Conservation (phyloP, 2,329 filamentous ascomycete genomes). For the Parafenestella ontariensis region DNA sequence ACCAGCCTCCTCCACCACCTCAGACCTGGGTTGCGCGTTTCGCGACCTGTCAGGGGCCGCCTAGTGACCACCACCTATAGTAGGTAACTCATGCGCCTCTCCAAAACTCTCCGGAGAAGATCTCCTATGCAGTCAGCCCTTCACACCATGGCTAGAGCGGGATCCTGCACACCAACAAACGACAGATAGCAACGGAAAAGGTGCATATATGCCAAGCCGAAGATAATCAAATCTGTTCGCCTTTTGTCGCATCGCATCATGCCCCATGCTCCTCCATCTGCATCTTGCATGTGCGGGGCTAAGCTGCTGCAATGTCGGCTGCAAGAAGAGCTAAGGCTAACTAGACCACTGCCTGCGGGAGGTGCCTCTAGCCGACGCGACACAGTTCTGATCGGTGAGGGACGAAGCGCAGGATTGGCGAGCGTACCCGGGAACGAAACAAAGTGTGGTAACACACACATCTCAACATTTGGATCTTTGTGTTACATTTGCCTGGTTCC, state of each 20-base stretch:
- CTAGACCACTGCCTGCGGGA: slow-evolving; percentile 16
- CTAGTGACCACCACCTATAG: slow-evolving; percentile 2
- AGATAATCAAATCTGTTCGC: not conserved
- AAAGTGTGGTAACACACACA: not conserved
- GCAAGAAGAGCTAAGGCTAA: no score
- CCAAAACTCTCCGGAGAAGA: slow-evolving; percentile 1
- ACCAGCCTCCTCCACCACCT: not conserved
- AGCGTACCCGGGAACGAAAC: not conserved
- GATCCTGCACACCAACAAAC: slow-evolving; percentile 5
- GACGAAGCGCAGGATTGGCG: slow-evolving; percentile 1
- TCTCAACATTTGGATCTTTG: not conserved
- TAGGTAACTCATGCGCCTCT: slow-evolving; percentile 4
- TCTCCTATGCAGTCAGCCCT: slow-evolving; percentile 1
- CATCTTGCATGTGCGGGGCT: slow-evolving; percentile 4
- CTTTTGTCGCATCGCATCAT: slow-evolving; percentile 4
- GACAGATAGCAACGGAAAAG: not conserved
- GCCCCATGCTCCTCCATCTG: no score
- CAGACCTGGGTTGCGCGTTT: slow-evolving; percentile 14
- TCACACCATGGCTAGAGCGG: not conserved
- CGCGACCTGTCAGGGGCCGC: slow-evolving; percentile 7
- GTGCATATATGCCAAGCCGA: not conserved
- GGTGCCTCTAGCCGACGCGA: slow-evolving; percentile 24
- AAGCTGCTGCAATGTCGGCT: slow-evolving; percentile 9
- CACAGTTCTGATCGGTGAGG: slow-evolving; percentile 18
- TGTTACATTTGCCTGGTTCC: not conserved